Percentiles rank a stretch among this genome's conserved stretches.
phyloP scores from a whole-genome alignment of 208 protist genomes.

The Wallacemonas sp. region DNA sequence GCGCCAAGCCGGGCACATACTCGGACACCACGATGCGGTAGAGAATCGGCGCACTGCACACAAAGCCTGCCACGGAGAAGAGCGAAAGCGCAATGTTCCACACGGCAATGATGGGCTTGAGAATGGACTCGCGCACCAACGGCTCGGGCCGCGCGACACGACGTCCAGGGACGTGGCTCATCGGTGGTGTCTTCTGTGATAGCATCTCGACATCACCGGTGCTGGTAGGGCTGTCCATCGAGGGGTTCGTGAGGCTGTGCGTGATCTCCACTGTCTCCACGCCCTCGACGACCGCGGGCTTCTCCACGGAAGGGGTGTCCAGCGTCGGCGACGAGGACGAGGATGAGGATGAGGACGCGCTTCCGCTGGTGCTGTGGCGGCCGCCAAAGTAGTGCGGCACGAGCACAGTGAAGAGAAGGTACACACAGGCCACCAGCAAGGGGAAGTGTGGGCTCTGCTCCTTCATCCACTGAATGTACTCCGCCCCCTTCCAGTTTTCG shows the following conservation, averaged over 20 bases:
- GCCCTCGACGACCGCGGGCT: background rate
- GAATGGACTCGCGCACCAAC: constrained; percentile 17
- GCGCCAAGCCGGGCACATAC: constrained; percentile 33
- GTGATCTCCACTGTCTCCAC: constrained; percentile 7
- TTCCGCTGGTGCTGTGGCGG: background rate
- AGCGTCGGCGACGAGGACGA: background rate
- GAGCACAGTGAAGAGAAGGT: constrained; percentile 46
- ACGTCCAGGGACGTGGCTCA: background rate
- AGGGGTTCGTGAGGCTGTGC: constrained; percentile 4
- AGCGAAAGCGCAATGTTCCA: constrained; percentile 83
- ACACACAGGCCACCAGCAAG: constrained; percentile 27
- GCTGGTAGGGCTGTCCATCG: background rate
- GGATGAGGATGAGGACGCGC: too few species aligned
- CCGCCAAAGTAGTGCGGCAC: constrained; percentile 24
- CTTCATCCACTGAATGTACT: constrained; percentile 34
- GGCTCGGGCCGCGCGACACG: background rate
- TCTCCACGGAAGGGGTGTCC: background rate
- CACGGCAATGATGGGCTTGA: constrained; percentile 37
- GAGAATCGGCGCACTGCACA: constrained; percentile 55
- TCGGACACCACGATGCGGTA: constrained; percentile 27
- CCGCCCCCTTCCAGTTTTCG: constrained; percentile 32
- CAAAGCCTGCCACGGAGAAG: constrained; percentile 58
- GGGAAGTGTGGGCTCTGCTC: constrained; percentile 29
- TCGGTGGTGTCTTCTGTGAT: background rate
- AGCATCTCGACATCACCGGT: background rate